phyloP scores from a whole-genome alignment of 2,329 filamentous ascomycete species.

The Diplodia seriata region DNA sequence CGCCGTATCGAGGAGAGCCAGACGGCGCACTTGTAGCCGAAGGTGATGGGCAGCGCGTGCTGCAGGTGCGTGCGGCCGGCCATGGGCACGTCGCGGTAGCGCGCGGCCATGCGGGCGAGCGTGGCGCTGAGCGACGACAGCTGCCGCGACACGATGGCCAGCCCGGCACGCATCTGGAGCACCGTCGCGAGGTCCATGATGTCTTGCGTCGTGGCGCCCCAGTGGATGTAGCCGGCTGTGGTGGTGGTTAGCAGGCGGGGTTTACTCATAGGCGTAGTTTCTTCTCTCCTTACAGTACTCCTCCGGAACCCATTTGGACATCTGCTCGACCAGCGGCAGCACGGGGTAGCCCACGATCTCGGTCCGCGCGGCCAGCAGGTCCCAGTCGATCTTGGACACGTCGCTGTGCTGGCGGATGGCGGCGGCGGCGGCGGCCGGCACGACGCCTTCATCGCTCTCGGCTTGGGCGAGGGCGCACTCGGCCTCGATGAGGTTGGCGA shows the following conservation, averaged over 20 bases:
- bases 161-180: constrained; percentile 60
- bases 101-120: constrained; percentile 52
- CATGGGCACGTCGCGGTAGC: constrained; percentile 62
- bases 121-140: constrained; percentile 53
- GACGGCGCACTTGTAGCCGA: constrained; percentile 65
- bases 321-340: constrained; percentile 58
- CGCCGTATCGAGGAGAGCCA: constrained; percentile 60
- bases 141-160: constrained; percentile 57
- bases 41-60: constrained; percentile 63
- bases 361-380: constrained; percentile 53
- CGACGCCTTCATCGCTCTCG: constrained; percentile 57
- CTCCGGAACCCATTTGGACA: constrained; percentile 49
- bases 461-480: constrained; percentile 61
- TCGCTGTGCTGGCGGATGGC: constrained; percentile 45
- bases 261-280: not conserved
- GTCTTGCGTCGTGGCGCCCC: constrained; percentile 66
- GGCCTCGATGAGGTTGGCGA: constrained; percentile 57
- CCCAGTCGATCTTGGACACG: constrained; percentile 51
- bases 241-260: constrained; percentile 37
- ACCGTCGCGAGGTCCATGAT: constrained; percentile 64
- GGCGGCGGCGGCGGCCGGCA: constrained; percentile 50
- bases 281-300: constrained; percentile 39
- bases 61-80: constrained; percentile 65
- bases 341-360: constrained; percentile 64
- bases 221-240: constrained; percentile 58